Evolutionary conservation across 768 basidiomycete species (phyloP), one percentile per base, ranked within the genome.

Genomic region (Phallus indusiatus): DNA sequence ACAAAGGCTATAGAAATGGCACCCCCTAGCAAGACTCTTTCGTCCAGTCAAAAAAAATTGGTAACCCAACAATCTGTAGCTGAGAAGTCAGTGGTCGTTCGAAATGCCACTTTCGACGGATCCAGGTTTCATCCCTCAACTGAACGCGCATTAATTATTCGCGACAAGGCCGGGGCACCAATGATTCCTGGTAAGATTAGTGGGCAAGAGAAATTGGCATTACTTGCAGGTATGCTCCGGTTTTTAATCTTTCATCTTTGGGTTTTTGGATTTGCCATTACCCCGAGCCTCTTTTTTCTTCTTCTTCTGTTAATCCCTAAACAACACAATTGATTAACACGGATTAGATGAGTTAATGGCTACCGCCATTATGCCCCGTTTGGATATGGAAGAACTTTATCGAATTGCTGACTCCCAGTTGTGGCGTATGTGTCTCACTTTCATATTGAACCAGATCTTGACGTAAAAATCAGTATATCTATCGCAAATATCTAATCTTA

Each of bases 161-260:
- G 89, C 62, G 86, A 88, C 65, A 85, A 84, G 47, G 90, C 88
- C 66, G 87, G 87, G 17, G 87, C 89, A 70, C 18, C 89, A 49
- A 68, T 83, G 51, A 69, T 79, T 50, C 73, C 75, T 55, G 78
- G 73, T 22, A 86, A 78, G 66, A 79, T 88, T 62, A 83, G 78
- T 53, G 90, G 90, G 0, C 78, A 86, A 65, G 89, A 90, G 70
- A 90, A 90, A 66, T 75, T 92, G 33, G 87, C 89, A 68, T 76
- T 90, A 22, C 72, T 90, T 33, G 86, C 86, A 64, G 88, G 90
- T 87, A 66, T 60, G 73, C 70, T 35, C 22, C 54, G 9, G n/a
- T n/a, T n/a, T 42, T 37, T 33, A 14, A 24, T 36, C 46, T 42
- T 35, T 50, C 49, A 47, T 63, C 60, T 60, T 60, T 64, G 49